Conservation (phyloP, 306 rosid species). For the Cyamopsis tetragonoloba region DNA sequence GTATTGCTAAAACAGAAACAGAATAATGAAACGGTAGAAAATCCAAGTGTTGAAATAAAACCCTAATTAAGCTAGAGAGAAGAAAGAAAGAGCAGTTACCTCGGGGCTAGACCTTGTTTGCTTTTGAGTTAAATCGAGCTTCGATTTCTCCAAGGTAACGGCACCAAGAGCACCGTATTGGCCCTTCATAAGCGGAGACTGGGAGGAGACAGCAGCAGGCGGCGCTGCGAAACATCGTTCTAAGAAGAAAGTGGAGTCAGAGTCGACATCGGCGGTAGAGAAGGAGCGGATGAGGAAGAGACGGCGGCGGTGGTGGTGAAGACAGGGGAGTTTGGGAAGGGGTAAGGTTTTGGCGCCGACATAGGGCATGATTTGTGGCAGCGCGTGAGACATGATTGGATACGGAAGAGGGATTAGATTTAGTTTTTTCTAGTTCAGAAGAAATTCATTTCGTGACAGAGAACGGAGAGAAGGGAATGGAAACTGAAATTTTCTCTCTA, state of each 20-base stretch:
- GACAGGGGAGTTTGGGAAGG: slow-evolving; percentile 12
- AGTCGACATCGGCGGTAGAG: slow-evolving; percentile 37
- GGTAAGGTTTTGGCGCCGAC: slow-evolving; percentile 16
- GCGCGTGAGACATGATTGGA: slow-evolving; percentile 18
- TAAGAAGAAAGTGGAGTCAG: slow-evolving; percentile 30
- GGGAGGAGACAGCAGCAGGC: slow-evolving; percentile 18
- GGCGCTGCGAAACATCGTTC: slow-evolving; percentile 62
- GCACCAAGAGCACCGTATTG: slow-evolving; percentile 69
- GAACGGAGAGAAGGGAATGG: no score
- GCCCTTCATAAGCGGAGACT: slow-evolving; percentile 55
- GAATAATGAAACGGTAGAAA: not conserved
- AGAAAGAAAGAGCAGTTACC: slow-evolving; percentile 34
- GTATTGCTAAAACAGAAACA: not conserved
- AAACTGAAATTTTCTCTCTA: no score
- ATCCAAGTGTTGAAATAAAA: not conserved
- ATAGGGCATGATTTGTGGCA: slow-evolving; percentile 1
- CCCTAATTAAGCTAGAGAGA: not conserved
- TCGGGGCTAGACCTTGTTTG: slow-evolving; percentile 69
- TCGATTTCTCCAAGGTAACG: slow-evolving; percentile 83
- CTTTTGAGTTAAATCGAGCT: slow-evolving; percentile 72
- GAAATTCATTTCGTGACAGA: no score
- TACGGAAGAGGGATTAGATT: not conserved
- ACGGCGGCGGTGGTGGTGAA: slow-evolving; percentile 22
- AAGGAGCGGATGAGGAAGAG: slow-evolving; percentile 10
- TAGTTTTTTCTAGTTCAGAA: no score